Evolutionary conservation across 2,329 filamentous ascomycete genomes (phyloP).

Genomic region (Coniochaeta sp.): DNA sequence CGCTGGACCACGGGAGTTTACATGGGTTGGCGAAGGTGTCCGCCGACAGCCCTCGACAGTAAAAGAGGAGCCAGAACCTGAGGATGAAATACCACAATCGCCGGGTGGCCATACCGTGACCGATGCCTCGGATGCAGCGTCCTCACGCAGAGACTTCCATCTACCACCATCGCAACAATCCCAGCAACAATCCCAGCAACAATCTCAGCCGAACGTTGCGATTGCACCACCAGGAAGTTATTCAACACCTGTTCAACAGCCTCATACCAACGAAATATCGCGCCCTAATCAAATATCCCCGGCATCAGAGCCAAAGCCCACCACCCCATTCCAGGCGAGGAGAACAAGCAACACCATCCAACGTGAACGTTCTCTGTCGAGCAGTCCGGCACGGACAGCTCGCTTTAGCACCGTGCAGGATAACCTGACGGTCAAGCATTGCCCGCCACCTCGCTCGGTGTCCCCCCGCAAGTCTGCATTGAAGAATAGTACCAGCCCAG

Average conservation of each 20-base stretch:
- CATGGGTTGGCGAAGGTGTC: constrained; percentile 6
- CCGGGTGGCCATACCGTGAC: constrained; percentile 11
- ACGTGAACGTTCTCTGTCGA: constrained; percentile 34
- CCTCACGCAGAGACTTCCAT: constrained; percentile 22
- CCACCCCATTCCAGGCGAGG: constrained; percentile 6
- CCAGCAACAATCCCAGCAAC: constrained; percentile 8
- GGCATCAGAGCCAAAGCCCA: constrained; percentile 4
- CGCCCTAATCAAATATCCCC: not conserved
- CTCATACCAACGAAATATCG: not conserved
- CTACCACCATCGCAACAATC: constrained; percentile 8
- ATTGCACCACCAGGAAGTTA: not conserved
- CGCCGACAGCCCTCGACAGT: constrained; percentile 36
- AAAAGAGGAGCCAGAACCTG: constrained; percentile 27
- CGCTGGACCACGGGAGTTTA: not conserved
- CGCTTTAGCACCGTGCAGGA: constrained; percentile 57
- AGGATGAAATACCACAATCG: constrained; percentile 12
- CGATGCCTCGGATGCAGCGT: constrained; percentile 26
- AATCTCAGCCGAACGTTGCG: not conserved
- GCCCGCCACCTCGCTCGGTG: constrained; percentile 61
- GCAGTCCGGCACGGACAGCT: constrained; percentile 60
- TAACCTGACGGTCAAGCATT: constrained; percentile 52
- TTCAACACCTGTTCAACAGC: not conserved
- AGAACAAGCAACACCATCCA: constrained; percentile 9
- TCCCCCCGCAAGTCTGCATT: constrained; percentile 73
- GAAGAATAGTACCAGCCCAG: constrained; percentile 54